Evolutionary conservation across 208 protist species (phyloP), one percentile per base, ranked within the genome.

Genomic region (Wallacemonas sp.): DNA sequence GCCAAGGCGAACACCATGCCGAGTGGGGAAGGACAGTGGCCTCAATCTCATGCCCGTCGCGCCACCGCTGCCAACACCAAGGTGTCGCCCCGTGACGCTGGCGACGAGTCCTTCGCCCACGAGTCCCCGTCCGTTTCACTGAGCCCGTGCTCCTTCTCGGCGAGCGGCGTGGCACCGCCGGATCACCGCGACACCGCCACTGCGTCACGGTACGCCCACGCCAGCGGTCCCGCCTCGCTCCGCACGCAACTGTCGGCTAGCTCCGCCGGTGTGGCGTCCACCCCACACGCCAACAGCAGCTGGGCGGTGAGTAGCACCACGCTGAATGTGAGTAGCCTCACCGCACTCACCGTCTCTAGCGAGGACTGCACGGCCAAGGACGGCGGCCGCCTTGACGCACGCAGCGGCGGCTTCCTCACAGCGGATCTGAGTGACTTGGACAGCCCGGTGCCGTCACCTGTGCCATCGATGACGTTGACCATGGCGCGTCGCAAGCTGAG

Each of bases 241-340:
- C 2, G 42, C n/a, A n/a, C 45, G 38, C 39, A 62, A 1, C 59
- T 64, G 54, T 46, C 41, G 15, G 22, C 17, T n/a, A 26, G 17
- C 41, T 46, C 41, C 15, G 41, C 19, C 5, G 41, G 41, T 19
- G 0, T 46, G 9, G 41, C 19, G 41, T 46, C 41, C 5, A 46
- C 17, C 19, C 9, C 15, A 19, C 41, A 46, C 41, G 41, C 41
- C 10, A 46, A 1, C 41, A 46, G 41, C 19, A 46, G 41, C 50
- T 57, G 50, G 50, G 50, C 50, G 29, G 50, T 39, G 17, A 57
- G 32, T 32, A 57, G 50, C 21, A 57, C 50, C 19, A 57, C 50
- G 12, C 50, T 78, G 1, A 73, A 68, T 10, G 44, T 73, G 6
- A 78, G 72, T 63, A 78, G 66, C 36, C 68, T 63, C 46, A 69